These are phyloP conservation scores for Pneumocystis jirovecii DNA, from an alignment of 1,139 yeast species.

Conservation along the genomic window DNA sequence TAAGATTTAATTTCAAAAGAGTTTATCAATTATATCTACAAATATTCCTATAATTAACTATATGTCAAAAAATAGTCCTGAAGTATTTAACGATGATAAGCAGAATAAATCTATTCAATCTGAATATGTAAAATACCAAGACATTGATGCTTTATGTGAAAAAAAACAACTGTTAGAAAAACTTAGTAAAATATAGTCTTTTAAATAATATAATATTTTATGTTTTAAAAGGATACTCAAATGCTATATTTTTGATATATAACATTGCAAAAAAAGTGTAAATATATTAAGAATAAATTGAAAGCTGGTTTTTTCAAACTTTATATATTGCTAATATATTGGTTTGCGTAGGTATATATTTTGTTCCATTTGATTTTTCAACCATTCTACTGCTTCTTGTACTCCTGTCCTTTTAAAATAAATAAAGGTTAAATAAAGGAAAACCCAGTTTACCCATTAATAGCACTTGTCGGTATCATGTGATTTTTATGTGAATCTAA, in stretches of 20 bases:
- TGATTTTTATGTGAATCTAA: not conserved
- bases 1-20: not conserved
- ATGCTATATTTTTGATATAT: not conserved
- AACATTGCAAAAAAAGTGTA: not conserved
- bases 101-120: not conserved
- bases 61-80: not conserved
- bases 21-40: not conserved
- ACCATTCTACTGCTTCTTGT: not conserved
- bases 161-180: not conserved
- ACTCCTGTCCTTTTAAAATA: not conserved
- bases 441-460: not conserved
- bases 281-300: not conserved
- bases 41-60: not conserved
- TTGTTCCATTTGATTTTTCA: not conserved
- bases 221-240: not conserved
- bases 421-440: not conserved
- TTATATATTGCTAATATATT: not conserved
- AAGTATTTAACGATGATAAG: not conserved
- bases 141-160: not conserved
- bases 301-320: not conserved
- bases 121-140: not conserved
- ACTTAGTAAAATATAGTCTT: not conserved
- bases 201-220: not conserved
- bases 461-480: not conserved
- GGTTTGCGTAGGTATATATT: not conserved